Conservation (phyloP, 495 filamentous ascomycete species). For the Penicillium coprophilum region DNA sequence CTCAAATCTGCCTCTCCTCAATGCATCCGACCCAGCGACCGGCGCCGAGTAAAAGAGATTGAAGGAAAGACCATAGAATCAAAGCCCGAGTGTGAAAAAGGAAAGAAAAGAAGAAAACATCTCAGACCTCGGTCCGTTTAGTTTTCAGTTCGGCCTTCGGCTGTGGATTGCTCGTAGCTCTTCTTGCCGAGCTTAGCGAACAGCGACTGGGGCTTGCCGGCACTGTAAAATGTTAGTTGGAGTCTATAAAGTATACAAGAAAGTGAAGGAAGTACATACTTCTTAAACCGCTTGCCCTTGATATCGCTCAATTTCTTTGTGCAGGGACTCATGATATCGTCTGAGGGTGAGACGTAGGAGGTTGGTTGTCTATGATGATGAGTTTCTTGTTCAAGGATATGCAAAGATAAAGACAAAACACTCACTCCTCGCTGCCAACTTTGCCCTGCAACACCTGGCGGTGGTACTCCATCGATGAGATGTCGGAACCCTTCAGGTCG, state of each 20-base stretch:
- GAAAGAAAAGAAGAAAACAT: neutral
- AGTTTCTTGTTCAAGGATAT: neutral
- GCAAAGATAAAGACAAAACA: conserved; percentile 1
- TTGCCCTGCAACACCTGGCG: conserved; percentile 72
- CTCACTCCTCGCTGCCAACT: conserved; percentile 68
- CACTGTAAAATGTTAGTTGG: conserved; percentile 26
- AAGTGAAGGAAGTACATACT: conserved; percentile 33
- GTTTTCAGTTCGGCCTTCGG: conserved; percentile 20
- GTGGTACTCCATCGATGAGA: conserved; percentile 70
- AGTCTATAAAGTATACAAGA: no score
- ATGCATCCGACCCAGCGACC: conserved; percentile 15
- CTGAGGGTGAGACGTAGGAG: conserved; percentile 85
- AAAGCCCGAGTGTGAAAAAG: neutral
- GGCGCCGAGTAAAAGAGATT: conserved; percentile 9
- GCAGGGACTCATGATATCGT: conserved; percentile 89
- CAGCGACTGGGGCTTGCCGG: conserved; percentile 50
- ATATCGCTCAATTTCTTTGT: conserved; percentile 85
- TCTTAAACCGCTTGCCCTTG: conserved; percentile 75
- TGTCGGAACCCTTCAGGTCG: conserved; percentile 35
- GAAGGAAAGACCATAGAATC: conserved; percentile 6
- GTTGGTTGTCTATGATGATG: conserved; percentile 44
- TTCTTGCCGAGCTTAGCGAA: conserved; percentile 53
- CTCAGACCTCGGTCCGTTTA: conserved; percentile 6
- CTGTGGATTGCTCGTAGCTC: conserved; percentile 46
- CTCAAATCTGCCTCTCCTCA: conserved; percentile 9